Evolutionary conservation across 148 eudicot species (phyloP).

Genomic region (Selenicereus undatus): DNA sequence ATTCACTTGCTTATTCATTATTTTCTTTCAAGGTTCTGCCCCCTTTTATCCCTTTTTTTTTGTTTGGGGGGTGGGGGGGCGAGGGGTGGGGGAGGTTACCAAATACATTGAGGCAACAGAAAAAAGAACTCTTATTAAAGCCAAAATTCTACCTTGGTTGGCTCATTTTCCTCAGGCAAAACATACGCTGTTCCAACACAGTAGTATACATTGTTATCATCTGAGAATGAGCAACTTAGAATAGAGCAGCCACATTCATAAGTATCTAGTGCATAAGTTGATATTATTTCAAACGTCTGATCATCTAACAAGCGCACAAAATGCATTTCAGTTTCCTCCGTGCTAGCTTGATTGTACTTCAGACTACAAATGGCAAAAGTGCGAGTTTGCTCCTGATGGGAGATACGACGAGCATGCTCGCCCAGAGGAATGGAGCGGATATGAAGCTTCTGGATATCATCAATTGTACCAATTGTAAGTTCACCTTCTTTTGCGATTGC

Average conservation of each 20-base stretch:
- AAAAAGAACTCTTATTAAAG: neutral
- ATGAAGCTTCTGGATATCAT: conserved; percentile 96
- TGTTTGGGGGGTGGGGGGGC: neutral
- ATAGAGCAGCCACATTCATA: conserved; percentile 91
- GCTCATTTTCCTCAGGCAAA: conserved; percentile 90
- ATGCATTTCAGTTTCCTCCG: conserved; percentile 87
- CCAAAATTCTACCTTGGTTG: conserved; percentile 63
- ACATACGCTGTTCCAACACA: conserved; percentile 98
- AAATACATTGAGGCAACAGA: neutral
- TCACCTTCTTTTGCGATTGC: conserved; percentile 98
- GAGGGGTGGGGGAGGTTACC: neutral
- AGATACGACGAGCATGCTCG: conserved; percentile 93
- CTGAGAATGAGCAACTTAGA: conserved; percentile 90
- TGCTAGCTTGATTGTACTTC: conserved; percentile 67
- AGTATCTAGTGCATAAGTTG: conserved; percentile 85
- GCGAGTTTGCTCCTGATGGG: conserved; percentile 95
- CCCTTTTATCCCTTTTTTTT: no score
- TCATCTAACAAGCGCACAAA: conserved; percentile 90
- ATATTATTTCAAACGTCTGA: conserved; percentile 85
- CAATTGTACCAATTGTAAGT: conserved; percentile 93
- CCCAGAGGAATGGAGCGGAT: conserved; percentile 92
- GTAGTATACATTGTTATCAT: conserved; percentile 83
- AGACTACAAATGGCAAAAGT: conserved; percentile 84
- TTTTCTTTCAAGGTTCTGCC: neutral
- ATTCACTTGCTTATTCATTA: neutral